These are phyloP conservation scores for Caryocar brasiliense DNA, from an alignment of 441 rosid species.

Conservation along the genomic window DNA sequence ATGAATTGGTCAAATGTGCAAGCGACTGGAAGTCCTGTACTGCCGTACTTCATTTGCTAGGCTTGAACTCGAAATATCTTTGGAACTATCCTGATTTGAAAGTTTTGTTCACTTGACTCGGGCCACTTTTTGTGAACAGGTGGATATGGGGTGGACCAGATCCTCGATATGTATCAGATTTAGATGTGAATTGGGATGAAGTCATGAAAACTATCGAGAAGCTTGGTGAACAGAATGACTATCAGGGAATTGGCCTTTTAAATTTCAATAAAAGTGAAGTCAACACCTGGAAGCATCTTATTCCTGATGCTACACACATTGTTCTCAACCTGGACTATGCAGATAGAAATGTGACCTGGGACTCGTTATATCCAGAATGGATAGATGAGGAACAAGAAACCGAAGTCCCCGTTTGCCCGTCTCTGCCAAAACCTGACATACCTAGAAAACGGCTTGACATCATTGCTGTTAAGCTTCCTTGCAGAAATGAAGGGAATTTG, in stretches of 20 bases:
- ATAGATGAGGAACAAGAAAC: slow-evolving; percentile 86
- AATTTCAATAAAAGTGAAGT: slow-evolving; percentile 57
- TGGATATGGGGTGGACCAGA: slow-evolving; percentile 88
- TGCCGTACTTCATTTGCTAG: too few relatives aligned
- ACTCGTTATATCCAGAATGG: slow-evolving; percentile 81
- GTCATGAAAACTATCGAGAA: slow-evolving; percentile 32
- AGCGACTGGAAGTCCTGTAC: too few relatives aligned
- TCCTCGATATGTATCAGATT: slow-evolving; percentile 43
- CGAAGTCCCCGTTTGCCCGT: slow-evolving; percentile 67
- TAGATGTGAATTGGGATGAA: slow-evolving; percentile 54
- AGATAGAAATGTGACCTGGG: slow-evolving; percentile 62
- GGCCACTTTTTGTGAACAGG: slow-evolving; percentile 31
- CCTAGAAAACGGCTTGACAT: slow-evolving; percentile 59
- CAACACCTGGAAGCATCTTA: slow-evolving; percentile 45
- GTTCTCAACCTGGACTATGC: slow-evolving; percentile 40
- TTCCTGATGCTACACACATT: slow-evolving; percentile 31
- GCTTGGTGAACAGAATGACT: slow-evolving; percentile 28
- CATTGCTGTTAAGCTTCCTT: slow-evolving; percentile 73
- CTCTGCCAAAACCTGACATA: slow-evolving; percentile 45
- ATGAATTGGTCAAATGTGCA: too few relatives aligned
- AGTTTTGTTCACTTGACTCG: slow-evolving; percentile 1
- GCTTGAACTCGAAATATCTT: too few relatives aligned
- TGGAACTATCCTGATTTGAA: too few relatives aligned
- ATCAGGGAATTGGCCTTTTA: slow-evolving; percentile 53
- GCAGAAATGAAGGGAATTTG: slow-evolving; percentile 69